These are phyloP conservation scores for Amanita rubescens DNA, from an alignment of 768 basidiomycete species.

Conservation along the genomic window DNA sequence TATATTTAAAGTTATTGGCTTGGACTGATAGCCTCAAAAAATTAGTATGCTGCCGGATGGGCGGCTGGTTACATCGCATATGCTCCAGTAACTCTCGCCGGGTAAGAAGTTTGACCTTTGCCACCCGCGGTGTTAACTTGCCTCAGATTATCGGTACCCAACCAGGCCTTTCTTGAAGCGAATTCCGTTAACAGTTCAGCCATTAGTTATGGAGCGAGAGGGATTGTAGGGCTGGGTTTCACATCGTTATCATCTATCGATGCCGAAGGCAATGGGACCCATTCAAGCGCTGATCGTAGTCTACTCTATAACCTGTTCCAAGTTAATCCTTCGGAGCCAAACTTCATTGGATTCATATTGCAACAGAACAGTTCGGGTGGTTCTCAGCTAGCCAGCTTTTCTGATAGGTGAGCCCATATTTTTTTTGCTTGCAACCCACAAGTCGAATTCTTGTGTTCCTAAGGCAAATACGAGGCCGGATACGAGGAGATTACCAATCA, in stretches of 20 bases:
- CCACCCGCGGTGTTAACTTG: not conserved
- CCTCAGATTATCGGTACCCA: slow-evolving; percentile 50
- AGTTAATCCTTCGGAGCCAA: slow-evolving; percentile 61
- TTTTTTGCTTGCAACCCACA: not conserved
- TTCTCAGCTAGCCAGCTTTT: slow-evolving; percentile 60
- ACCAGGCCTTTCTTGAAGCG: slow-evolving; percentile 68
- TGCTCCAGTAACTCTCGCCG: slow-evolving; percentile 60
- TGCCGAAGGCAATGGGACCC: slow-evolving; percentile 46
- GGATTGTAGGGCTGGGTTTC: slow-evolving; percentile 75
- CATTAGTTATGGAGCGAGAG: slow-evolving; percentile 59
- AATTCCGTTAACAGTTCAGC: slow-evolving; percentile 63
- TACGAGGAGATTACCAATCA: slow-evolving; percentile 55
- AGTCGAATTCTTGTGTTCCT: slow-evolving; percentile 1
- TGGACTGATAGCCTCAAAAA: not conserved
- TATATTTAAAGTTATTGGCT: not conserved
- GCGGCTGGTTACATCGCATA: slow-evolving; percentile 59
- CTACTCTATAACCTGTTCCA: slow-evolving; percentile 72
- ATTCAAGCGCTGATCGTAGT: slow-evolving; percentile 54
- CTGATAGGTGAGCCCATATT: slow-evolving; percentile 47
- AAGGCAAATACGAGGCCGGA: slow-evolving; percentile 56
- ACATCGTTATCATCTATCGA: slow-evolving; percentile 71
- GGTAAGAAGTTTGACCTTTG: slow-evolving; percentile 32
- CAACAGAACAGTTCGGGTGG: slow-evolving; percentile 37
- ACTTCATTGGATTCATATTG: slow-evolving; percentile 74
- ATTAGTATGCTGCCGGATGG: slow-evolving; percentile 78